Evolutionary conservation across 768 basidiomycete genomes (phyloP).

Genomic region (Sistotremastrum suecicum): DNA sequence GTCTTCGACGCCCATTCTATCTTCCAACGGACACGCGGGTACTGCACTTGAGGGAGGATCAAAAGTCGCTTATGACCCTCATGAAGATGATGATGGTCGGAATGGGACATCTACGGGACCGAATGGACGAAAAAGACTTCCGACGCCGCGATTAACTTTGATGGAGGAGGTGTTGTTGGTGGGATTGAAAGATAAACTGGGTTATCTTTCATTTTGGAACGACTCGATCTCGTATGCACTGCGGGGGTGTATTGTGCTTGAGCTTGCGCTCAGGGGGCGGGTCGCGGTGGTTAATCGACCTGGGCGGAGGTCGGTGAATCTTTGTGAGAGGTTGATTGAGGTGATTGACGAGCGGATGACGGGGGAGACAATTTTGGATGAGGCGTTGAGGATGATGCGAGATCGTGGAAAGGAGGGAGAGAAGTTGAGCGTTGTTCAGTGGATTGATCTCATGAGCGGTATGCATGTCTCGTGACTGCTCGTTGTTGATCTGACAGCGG

Average conservation of each 20-base stretch:
- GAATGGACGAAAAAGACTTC: slow-evolving; percentile 25
- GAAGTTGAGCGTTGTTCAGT: slow-evolving; percentile 71
- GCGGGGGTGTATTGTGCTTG: slow-evolving; percentile 95
- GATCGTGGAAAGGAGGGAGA: slow-evolving; percentile 24
- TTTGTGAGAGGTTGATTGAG: slow-evolving; percentile 77
- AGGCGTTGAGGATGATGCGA: slow-evolving; percentile 90
- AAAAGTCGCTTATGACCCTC: slow-evolving; percentile 87
- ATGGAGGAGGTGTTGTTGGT: slow-evolving; percentile 95
- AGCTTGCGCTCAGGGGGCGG: slow-evolving; percentile 87
- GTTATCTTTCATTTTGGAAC: slow-evolving; percentile 98
- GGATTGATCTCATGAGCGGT: slow-evolving; percentile 95
- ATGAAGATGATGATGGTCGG: slow-evolving; percentile 61
- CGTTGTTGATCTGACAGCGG: not conserved
- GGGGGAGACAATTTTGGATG: slow-evolving; percentile 92
- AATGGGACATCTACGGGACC: slow-evolving; percentile 20
- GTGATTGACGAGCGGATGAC: slow-evolving; percentile 88
- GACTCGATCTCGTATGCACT: slow-evolving; percentile 99
- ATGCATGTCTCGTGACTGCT: slow-evolving; percentile 1
- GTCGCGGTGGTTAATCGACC: slow-evolving; percentile 87
- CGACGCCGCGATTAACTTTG: slow-evolving; percentile 71
- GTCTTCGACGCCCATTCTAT: too few species aligned
- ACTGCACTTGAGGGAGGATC: slow-evolving; percentile 76
- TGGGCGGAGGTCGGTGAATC: slow-evolving; percentile 52
- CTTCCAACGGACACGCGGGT: slow-evolving; percentile 37
- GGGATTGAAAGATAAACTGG: slow-evolving; percentile 95